Conservation (phyloP, 2,329 filamentous ascomycete genomes). For the Amphichorda felina region DNA sequence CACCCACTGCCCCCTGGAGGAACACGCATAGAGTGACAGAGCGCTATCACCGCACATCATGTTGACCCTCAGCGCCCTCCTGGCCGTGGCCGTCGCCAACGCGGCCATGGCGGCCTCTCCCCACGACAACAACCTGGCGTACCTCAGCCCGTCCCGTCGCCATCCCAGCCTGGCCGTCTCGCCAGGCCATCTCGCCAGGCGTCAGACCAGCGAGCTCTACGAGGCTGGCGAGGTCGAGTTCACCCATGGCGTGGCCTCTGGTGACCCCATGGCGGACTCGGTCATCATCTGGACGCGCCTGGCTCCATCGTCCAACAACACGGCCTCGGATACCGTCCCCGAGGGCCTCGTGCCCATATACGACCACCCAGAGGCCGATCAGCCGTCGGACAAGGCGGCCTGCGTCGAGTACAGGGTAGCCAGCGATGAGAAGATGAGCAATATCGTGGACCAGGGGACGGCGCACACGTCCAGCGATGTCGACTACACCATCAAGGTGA, state of each 20-base stretch:
- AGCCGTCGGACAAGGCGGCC: too few species aligned
- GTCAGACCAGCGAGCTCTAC: slow-evolving; percentile 28
- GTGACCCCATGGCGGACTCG: slow-evolving; percentile 41
- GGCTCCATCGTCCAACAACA: slow-evolving; percentile 28
- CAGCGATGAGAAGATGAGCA: too few species aligned
- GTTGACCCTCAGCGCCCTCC: too few species aligned
- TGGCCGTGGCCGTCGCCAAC: too few species aligned
- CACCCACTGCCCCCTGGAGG: too few species aligned
- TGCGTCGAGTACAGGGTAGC: too few species aligned
- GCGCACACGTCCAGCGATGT: slow-evolving; percentile 58
- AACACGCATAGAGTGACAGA: too few species aligned
- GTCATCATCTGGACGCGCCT: slow-evolving; percentile 43
- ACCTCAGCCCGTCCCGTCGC: slow-evolving; percentile 52
- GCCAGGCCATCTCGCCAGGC: slow-evolving; percentile 47
- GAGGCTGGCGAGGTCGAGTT: slow-evolving; percentile 41
- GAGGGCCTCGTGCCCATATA: too few species aligned
- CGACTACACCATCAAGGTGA: slow-evolving; percentile 62
- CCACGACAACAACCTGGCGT: slow-evolving; percentile 50
- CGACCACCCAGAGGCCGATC: too few species aligned
- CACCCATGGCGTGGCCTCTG: slow-evolving; percentile 49
- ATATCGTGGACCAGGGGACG: slow-evolving; percentile 37
- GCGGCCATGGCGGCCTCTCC: too few species aligned
- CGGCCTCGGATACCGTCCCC: too few species aligned
- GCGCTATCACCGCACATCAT: too few species aligned
- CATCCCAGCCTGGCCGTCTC: slow-evolving; percentile 53